These are phyloP conservation scores for Corymbia citriodora DNA, from an alignment of 441 rosid species.

Conservation along the genomic window DNA sequence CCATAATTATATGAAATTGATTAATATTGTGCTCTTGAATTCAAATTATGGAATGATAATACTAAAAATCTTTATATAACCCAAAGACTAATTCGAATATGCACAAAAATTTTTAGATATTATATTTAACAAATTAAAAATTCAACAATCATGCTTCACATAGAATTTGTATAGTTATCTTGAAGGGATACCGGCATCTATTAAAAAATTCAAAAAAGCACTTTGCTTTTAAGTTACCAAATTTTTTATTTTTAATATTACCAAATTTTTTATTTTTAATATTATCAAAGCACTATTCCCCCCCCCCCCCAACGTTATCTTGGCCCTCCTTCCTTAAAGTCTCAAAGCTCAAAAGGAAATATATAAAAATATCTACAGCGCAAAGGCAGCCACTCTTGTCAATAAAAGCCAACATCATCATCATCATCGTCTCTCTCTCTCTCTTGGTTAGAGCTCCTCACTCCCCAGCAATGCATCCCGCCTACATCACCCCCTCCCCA, in stretches of 20 bases:
- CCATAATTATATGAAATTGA: too few relatives aligned
- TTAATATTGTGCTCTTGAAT: too few relatives aligned
- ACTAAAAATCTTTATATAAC: too few relatives aligned
- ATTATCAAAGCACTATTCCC: background rate
- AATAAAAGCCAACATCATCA: background rate
- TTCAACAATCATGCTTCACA: accelerated
- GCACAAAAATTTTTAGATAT: accelerated
- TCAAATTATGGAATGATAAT: too few relatives aligned
- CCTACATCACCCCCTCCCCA: background rate
- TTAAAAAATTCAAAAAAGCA: background rate
- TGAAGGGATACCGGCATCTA: background rate
- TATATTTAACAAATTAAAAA: too few relatives aligned
- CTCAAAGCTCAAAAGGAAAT: background rate
- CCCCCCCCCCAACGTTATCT: background rate
- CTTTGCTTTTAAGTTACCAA: background rate
- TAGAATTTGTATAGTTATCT: too few relatives aligned
- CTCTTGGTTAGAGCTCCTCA: background rate
- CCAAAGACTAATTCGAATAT: accelerated
- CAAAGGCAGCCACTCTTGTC: background rate
- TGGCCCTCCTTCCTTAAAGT: background rate
- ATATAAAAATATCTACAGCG: background rate
- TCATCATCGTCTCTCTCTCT: background rate
- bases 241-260: background rate
- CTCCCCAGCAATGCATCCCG: background rate
- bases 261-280: background rate